Evolutionary conservation across 2,329 filamentous ascomycete genomes (phyloP), one percentile per base, ranked within the genome.

Genomic region (Fusarium pseudograminearum): DNA sequence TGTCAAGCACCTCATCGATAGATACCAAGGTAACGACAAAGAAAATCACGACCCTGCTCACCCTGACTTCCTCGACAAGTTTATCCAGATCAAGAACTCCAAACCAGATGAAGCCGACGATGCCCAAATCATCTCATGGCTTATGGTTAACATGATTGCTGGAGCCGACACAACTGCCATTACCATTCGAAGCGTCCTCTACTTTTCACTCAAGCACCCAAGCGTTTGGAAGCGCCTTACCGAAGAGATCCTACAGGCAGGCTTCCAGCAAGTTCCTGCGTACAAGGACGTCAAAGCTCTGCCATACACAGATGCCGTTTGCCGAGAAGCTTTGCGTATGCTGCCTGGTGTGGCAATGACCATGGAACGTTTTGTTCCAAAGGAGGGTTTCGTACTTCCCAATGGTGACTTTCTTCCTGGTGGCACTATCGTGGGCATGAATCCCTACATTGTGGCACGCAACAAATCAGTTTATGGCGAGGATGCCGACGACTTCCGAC

Each of bases 311-410:
- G 65, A 74, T 42, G 83, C 84, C 1, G 80, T 85, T 1, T 76
- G 86, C 15, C 81, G 80, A 26, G 85, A 87, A 72, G 78, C 81
- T 1, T 76, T 83, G 57, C 80, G 84, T 5, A 73, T 85, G 4
- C 80, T 84, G 41, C 82, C 83, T 0, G 79, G 78, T 3, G 77
- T 84, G 7, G 79, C 79, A 2, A 78, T 84, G 66, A 69, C 80
- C 0, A 77, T 86, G 7, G 82, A 85, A 63, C 81, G 85, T 1
- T 73, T 82, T 16, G 83, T 85, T 0, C 83, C 84, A 0, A 24
- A 55, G 1, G 75, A 72, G 6, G 82, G 83, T 7, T 71, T 78
- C 14, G 71, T 56, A 1, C 73, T 81, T 5, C 73, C 73, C 4
- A 69, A 78, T 42, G 78, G 78, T 4, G 70, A 69, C 8, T 73